Evolutionary conservation across 75 land plant genomes (phyloP).

Genomic region (Larix kaempferi): DNA sequence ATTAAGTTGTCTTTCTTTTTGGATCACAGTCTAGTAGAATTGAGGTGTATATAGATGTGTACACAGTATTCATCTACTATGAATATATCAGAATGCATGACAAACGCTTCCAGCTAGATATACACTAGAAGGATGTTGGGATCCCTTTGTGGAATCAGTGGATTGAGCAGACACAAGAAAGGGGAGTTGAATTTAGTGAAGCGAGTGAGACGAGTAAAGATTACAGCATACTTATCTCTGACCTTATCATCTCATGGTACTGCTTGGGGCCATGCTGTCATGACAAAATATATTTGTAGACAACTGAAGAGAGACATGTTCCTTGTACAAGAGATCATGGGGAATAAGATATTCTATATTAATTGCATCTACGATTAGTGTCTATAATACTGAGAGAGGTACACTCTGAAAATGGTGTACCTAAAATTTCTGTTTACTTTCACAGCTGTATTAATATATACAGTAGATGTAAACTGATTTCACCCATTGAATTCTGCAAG

Average conservation of each 20-base stretch:
- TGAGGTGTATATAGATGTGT: too few relatives aligned
- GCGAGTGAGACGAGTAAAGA: not conserved
- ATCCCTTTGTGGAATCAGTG: not conserved
- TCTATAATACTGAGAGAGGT: too few relatives aligned
- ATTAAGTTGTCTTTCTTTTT: too few relatives aligned
- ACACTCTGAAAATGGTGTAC: too few relatives aligned
- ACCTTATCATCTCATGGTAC: not conserved
- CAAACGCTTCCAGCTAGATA: not conserved
- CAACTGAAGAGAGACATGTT: not conserved
- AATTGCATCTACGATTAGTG: too few relatives aligned
- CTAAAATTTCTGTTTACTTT: too few relatives aligned
- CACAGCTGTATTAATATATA: too few relatives aligned
- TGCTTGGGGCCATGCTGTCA: conserved; percentile 5
- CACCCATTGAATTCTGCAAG: too few relatives aligned
- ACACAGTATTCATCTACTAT: too few relatives aligned
- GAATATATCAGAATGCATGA: too few relatives aligned
- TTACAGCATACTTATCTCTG: conserved; percentile 8
- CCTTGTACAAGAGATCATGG: not conserved
- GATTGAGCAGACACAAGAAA: not conserved
- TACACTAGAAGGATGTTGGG: conserved; percentile 6
- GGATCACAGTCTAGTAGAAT: too few relatives aligned
- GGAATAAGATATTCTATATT: not conserved
- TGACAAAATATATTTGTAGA: not conserved
- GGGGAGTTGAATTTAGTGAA: not conserved
- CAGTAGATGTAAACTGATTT: too few relatives aligned